Evolutionary conservation across 345 rosid genomes (phyloP), one percentile per base, ranked within the genome.

Genomic region (Moricandia moricandioides): DNA sequence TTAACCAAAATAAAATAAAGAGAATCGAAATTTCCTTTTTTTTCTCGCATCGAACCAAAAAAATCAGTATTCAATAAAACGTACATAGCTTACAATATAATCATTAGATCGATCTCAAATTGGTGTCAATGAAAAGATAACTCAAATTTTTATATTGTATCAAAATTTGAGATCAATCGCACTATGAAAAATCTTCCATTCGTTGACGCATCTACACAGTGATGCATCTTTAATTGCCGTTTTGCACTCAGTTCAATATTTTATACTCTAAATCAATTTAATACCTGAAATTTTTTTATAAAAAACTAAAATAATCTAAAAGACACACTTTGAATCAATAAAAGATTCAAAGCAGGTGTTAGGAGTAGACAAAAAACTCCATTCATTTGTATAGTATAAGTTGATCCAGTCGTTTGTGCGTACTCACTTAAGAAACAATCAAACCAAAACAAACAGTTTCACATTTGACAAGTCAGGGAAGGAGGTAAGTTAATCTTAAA

Each of bases 401-500:
- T 59, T 47, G 58, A 47, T 30, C 31, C 9, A 66, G 31, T 33
- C 61, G 24, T 21, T 21, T 21, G 47, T 67, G 30, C 61, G 60
- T 17, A 30, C 3, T 67, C 73, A 56, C 26, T 21, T 24, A 24
- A 37, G 73, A 57, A 70, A 57, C 55, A 70, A 57, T 57, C 65
- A 65, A 65, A 27, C 69, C 47, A 52, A 67, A 16, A 43, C 14
- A 3, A 26, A 37, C 11, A n/a, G 4, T 57, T 56, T 35, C 14
- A 8, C 8, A 57, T 39, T 29, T 58, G 65, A 59, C 65, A 70
- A 27, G 58, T 58, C 5, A 43, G 49, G 40, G n/a, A 27, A 7
- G 30, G 67, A 18, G 34, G 45, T 1, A 30, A 47, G 8, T 18
- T 45, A 61, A 31, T 61, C 8, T 31, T 12, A 35, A 47, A 61